Evolutionary conservation across 176 grass and related monocot genomes (phyloP).

Genomic region (Juncus inflexus): DNA sequence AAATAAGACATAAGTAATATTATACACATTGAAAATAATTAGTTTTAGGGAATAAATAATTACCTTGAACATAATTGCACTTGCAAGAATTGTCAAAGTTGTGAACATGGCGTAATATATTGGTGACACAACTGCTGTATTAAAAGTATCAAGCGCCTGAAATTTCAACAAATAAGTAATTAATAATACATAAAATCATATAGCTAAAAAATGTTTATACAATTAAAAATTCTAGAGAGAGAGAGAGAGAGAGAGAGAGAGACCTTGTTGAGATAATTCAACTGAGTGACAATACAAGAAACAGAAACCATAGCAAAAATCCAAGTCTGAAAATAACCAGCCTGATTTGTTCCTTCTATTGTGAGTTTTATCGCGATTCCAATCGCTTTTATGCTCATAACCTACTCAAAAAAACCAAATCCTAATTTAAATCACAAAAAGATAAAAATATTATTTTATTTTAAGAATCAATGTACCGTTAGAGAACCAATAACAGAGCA

Average conservation of each 20-base stretch:
- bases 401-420: conserved; percentile 34
- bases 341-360: conserved; percentile 77
- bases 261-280: conserved; percentile 98
- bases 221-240: conserved; percentile 1
- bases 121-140: conserved; percentile 90
- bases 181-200: too few species aligned
- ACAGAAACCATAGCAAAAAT: conserved; percentile 70
- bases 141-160: conserved; percentile 95
- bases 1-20: too few species aligned
- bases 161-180: conserved; percentile 7
- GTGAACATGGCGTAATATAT: conserved; percentile 99
- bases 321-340: conserved; percentile 88
- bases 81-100: conserved; percentile 92
- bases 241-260: neutral
- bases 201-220: too few species aligned
- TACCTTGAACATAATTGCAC: conserved; percentile 99
- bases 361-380: conserved; percentile 93
- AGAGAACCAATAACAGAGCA: conserved; percentile 89
- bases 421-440: conserved; percentile 14
- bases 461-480: conserved; percentile 41
- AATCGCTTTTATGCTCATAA: conserved; percentile 95
- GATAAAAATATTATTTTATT: too few species aligned
- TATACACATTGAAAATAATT: neutral
- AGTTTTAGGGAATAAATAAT: neutral
- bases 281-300: conserved; percentile 75